phyloP scores from a whole-genome alignment of 2,329 filamentous ascomycete species.

The Fusarium neocosmosporiellum region DNA sequence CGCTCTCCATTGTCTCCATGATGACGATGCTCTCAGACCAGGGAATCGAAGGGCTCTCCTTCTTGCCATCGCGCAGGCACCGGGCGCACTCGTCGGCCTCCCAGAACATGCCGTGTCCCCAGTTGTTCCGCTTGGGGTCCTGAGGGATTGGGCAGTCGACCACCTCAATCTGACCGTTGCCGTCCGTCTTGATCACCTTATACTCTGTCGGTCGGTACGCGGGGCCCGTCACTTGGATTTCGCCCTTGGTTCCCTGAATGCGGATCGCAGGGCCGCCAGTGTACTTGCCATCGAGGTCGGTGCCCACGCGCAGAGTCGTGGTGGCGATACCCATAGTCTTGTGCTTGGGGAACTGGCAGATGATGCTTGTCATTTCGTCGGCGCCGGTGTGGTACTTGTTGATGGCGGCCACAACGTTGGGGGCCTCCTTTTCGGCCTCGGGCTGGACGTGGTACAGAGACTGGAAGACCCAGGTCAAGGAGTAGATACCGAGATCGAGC shows the following conservation, averaged over 20 bases:
- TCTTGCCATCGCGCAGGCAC: constrained; percentile 79
- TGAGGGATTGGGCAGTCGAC: constrained; percentile 65
- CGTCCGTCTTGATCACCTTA: constrained; percentile 67
- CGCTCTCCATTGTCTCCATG: constrained; percentile 78
- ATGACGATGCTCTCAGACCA: constrained; percentile 83
- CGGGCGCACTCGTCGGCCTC: constrained; percentile 84
- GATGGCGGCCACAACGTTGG: constrained; percentile 75
- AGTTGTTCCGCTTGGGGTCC: constrained; percentile 58
- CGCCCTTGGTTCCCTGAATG: constrained; percentile 83
- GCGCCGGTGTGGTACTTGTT: constrained; percentile 79
- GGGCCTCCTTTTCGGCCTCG: constrained; percentile 73
- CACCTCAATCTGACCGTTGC: constrained; percentile 59
- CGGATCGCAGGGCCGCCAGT: constrained; percentile 75
- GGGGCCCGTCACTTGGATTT: constrained; percentile 82
- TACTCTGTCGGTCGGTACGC: constrained; percentile 77
- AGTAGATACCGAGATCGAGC: constrained; percentile 89
- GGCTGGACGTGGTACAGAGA: constrained; percentile 85
- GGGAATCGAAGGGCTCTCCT: constrained; percentile 77
- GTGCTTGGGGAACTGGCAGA: constrained; percentile 78
- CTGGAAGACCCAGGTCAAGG: constrained; percentile 91
- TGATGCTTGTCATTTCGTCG: constrained; percentile 82
- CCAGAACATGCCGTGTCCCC: constrained; percentile 89
- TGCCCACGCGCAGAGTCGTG: constrained; percentile 71
- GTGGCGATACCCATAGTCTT: constrained; percentile 79
- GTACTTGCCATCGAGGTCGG: constrained; percentile 70